Evolutionary conservation across 495 filamentous ascomycete species (phyloP).

Genomic region (Baudoinia panamericana): DNA sequence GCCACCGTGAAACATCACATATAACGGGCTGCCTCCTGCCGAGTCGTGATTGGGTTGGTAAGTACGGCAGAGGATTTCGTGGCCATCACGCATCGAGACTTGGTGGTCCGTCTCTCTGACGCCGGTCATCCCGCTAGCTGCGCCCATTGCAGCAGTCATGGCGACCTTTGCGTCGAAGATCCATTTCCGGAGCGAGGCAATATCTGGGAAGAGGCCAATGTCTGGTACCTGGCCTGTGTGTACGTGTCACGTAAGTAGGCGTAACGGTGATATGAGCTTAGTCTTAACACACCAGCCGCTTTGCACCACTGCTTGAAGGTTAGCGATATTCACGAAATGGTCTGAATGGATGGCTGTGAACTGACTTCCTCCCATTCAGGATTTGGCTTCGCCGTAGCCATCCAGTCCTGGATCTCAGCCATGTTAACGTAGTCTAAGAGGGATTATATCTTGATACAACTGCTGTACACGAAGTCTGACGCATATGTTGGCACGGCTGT

Average conservation of each 20-base stretch:
- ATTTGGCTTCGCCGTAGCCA: constrained; percentile 1
- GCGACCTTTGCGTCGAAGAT: constrained; percentile 10
- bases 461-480: neutral
- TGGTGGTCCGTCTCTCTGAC: constrained; percentile 20
- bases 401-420: constrained; percentile 5
- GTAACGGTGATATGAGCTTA: neutral
- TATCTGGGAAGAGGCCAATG: constrained; percentile 15
- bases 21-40: constrained; percentile 16
- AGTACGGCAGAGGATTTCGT: constrained; percentile 14
- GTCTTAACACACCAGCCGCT: neutral
- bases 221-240: constrained; percentile 7
- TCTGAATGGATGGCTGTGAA: neutral
- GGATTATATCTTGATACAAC: neutral
- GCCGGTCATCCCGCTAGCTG: constrained; percentile 8
- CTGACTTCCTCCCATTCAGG: constrained; percentile 3
- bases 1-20: constrained; percentile 21
- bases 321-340: neutral
- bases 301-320: constrained; percentile 1
- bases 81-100: constrained; percentile 20
- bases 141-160: constrained; percentile 11
- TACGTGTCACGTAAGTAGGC: neutral
- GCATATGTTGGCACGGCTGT: neutral
- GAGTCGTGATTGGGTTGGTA: constrained; percentile 16
- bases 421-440: neutral
- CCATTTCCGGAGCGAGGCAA: constrained; percentile 10